Conservation (phyloP, 768 basidiomycete genomes). For the Rhizopogon sp. region DNA sequence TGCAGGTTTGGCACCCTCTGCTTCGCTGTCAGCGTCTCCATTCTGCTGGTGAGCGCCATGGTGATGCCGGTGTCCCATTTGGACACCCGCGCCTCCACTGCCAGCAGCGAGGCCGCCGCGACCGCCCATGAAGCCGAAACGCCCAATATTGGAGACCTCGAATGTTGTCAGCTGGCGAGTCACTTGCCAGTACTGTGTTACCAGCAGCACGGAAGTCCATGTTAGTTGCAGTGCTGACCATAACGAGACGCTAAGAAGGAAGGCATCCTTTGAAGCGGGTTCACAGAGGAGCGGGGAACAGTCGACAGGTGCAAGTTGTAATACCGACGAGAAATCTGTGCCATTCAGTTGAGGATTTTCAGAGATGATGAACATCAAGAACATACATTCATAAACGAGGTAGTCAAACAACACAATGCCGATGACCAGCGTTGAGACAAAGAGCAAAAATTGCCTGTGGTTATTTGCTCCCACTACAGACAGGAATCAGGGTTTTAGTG, state of each 20-base stretch:
- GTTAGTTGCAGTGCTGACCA: conserved; percentile 95
- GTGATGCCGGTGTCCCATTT: conserved; percentile 75
- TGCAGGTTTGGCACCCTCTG: conserved; percentile 35
- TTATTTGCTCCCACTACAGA: conserved; percentile 80
- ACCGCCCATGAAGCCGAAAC: conserved; percentile 97
- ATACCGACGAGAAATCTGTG: conserved; percentile 51
- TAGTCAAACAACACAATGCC: conserved; percentile 82
- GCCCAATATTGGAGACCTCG: conserved; percentile 91
- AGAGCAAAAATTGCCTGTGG: conserved; percentile 94
- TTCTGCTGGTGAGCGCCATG: conserved; percentile 32
- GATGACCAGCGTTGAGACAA: conserved; percentile 78
- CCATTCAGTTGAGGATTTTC: neutral
- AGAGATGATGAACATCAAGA: neutral
- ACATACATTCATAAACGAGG: conserved; percentile 77
- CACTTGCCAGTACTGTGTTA: conserved; percentile 88
- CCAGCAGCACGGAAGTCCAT: conserved; percentile 88
- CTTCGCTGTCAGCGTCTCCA: conserved; percentile 38
- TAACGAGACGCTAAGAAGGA: conserved; percentile 72
- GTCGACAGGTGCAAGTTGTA: conserved; percentile 11
- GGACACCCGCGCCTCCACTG: conserved; percentile 50
- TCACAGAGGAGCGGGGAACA: conserved; percentile 49
- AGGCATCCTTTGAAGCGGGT: conserved; percentile 68
- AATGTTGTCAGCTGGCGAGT: conserved; percentile 93
- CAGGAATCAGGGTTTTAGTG: neutral
- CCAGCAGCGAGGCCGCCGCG: conserved; percentile 64